These are phyloP conservation scores for Cutaneotrichosporon dermatis DNA, from an alignment of 1,284 basidiomycete genomes.

Conservation along the genomic window DNA sequence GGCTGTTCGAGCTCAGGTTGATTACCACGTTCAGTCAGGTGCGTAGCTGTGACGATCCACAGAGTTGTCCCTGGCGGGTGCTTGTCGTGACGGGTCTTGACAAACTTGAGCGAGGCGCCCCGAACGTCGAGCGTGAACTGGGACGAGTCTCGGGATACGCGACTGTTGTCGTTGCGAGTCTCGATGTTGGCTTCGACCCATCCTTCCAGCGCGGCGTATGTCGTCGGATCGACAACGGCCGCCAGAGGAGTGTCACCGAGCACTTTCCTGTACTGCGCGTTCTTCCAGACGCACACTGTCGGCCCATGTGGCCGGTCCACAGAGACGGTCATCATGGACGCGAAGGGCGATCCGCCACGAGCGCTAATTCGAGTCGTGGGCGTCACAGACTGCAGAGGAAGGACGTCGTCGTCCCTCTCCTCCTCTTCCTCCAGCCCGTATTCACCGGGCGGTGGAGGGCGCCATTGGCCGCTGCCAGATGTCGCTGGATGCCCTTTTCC, in stretches of 20 bases:
- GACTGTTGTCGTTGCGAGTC: not conserved
- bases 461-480: not conserved
- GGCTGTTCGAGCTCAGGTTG: not conserved
- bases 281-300: conserved; percentile 25
- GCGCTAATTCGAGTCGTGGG: not conserved
- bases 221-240: conserved; percentile 21
- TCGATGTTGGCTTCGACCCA: conserved; percentile 28
- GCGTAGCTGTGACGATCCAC: not conserved
- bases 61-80: not conserved
- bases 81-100: conserved; percentile 11
- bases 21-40: not conserved
- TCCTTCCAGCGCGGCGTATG: conserved; percentile 21
- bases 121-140: conserved; percentile 6
- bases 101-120: not conserved
- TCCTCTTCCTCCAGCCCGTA: not conserved
- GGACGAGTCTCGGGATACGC: not conserved
- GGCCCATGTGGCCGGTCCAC: not conserved
- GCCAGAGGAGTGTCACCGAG: conserved; percentile 21
- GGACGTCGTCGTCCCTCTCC: not conserved
- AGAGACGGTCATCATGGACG: not conserved
- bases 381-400: not conserved
- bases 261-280: conserved; percentile 26
- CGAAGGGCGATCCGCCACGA: not conserved
- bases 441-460: not conserved
- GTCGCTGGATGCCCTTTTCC: not conserved